These are phyloP conservation scores for Aspergillus ellipticus DNA, from an alignment of 495 filamentous ascomycete species.

Conservation along the genomic window DNA sequence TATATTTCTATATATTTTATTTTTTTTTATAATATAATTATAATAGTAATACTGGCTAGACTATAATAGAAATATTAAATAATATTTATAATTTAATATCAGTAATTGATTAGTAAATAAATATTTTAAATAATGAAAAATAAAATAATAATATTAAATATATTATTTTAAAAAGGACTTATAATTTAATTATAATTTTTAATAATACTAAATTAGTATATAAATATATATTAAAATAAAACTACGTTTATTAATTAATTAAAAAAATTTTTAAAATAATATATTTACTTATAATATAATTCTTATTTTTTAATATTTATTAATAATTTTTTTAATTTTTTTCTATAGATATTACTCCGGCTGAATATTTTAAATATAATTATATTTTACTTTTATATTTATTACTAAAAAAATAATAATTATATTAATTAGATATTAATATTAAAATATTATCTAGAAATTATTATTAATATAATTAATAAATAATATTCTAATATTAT, in stretches of 20 bases:
- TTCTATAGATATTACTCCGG: too few relatives aligned
- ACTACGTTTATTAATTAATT: not conserved
- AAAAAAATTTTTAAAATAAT: too few relatives aligned
- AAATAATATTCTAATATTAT: not conserved
- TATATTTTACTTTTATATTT: not conserved
- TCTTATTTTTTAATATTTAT: not conserved
- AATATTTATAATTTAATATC: too few relatives aligned
- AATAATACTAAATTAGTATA: not conserved
- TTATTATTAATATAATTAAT: not conserved
- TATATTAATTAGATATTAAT: too few relatives aligned
- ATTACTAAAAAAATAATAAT: too few relatives aligned
- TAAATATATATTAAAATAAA: not conserved
- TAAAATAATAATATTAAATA: not conserved
- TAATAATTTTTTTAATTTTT: too few relatives aligned
- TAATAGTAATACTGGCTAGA: not conserved
- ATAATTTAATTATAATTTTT: too few relatives aligned
- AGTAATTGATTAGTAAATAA: too few relatives aligned
- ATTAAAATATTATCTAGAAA: too few relatives aligned
- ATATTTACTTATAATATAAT: not conserved
- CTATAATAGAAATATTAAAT: too few relatives aligned
- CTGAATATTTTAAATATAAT: too few relatives aligned
- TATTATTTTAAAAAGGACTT: too few relatives aligned
- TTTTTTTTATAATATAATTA: slow-evolving; percentile 1
- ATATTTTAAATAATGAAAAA: not conserved
- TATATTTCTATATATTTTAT: not conserved